A percentile compares a stretch with the other conserved stretches of the same genome.
Evolutionary conservation across 2,329 filamentous ascomycete species (phyloP).

Genomic region (Coniochaeta hoffmannii): DNA sequence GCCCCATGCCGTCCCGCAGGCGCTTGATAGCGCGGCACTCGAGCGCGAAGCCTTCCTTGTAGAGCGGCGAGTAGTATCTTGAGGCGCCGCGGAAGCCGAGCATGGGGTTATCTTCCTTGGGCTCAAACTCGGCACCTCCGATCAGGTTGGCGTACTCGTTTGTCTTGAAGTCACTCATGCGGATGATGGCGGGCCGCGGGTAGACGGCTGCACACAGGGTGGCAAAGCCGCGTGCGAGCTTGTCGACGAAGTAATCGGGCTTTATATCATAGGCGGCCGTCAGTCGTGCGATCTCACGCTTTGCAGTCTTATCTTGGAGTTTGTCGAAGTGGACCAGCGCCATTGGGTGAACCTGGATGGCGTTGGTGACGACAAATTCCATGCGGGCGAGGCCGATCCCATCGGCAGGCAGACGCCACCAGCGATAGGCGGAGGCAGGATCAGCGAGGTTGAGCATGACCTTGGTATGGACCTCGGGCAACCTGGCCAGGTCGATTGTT

Average conservation of each 20-base stretch:
- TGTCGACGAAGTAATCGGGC: conserved; percentile 30
- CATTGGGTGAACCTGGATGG: conserved; percentile 28
- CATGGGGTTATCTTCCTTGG: conserved; percentile 31
- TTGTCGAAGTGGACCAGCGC: conserved; percentile 25
- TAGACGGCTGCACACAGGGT: conserved; percentile 28
- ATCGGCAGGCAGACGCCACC: conserved; percentile 29
- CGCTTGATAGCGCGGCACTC: conserved; percentile 29
- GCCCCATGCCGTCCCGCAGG: conserved; percentile 28
- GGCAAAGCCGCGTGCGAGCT: conserved; percentile 26
- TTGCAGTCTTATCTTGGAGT: conserved; percentile 19
- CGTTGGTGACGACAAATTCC: conserved; percentile 30
- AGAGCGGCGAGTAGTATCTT: conserved; percentile 30
- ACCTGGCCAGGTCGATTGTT: conserved; percentile 19
- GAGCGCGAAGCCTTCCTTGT: conserved; percentile 29
- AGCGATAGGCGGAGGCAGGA: conserved; percentile 27
- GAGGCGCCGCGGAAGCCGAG: conserved; percentile 32
- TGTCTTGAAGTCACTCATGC: conserved; percentile 32
- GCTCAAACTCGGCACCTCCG: conserved; percentile 30
- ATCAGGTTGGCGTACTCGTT: conserved; percentile 32
- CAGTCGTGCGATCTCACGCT: conserved; percentile 18
- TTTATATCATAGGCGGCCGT: conserved; percentile 24
- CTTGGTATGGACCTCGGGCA: conserved; percentile 19
- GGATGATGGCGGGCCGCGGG: conserved; percentile 28
- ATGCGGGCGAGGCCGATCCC: conserved; percentile 31
- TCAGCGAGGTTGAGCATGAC: conserved; percentile 31